Evolutionary conservation across 202 grass and related monocot genomes (phyloP), one percentile per base, ranked within the genome.

Genomic region (Sporobolus alterniflorus): DNA sequence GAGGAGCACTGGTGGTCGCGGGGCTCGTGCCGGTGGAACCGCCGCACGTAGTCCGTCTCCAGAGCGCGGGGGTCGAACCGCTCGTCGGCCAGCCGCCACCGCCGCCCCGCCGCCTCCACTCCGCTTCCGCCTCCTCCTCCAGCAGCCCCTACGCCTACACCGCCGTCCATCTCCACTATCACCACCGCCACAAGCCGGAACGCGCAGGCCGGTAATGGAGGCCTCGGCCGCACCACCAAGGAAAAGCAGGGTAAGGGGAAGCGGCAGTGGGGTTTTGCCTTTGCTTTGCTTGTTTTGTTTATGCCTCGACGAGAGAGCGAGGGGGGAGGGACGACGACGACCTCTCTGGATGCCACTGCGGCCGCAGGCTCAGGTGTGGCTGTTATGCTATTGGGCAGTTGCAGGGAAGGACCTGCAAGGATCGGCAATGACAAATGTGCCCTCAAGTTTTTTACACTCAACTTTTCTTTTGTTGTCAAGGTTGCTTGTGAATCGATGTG

Each of bases 1-100:
- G 92, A 98, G 75, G 90, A 93, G 74, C 95, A 98, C 92, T 98
- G 95, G 78, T 95, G 90, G 36, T 88, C 90, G 28, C 90, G 72
- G 33, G 86, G 84, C 74, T 93, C 95, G 79, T 94, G 95, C 39
- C 48, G 84, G 81, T 98, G 92, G 68, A 94, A 81, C 43, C 86
- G 49, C 67, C 90, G 82, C 26, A 98, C 88, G 75, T 91, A 89
- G 48, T 98, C 92, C 31, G 92, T 66, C 75, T 98, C 95, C 83
- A 89, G 17, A 42, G 88, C 84, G 44, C 84, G 55, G 47, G 74
- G 75, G 80, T 87, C 55, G 74, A 71, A 73, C 81, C 77, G 69
- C 82, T 98, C 95, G 80, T 98, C 95, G 2, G 67, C 88, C 61
- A 98, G 75, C 17, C 90, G 86, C 95, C 95, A 98, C 71, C 74